Conservation (phyloP, 1,284 basidiomycete genomes). For the Rhodotorula sp. region DNA sequence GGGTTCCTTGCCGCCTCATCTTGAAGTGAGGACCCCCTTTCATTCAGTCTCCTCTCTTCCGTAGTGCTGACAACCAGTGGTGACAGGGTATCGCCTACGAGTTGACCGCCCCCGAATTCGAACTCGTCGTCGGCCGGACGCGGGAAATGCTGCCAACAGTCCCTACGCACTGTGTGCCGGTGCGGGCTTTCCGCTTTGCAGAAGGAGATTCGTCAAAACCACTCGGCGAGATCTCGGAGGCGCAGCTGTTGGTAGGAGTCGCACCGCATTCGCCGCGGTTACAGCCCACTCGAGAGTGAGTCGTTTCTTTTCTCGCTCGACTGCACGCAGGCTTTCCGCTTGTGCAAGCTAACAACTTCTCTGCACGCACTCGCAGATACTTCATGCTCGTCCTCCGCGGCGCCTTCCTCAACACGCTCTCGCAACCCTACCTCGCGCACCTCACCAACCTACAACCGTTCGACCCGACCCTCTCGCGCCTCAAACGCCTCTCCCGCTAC, state of each 20-base stretch:
- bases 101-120: neutral
- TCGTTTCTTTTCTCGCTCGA: neutral
- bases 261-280: neutral
- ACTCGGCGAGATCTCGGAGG: neutral
- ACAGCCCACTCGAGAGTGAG: constrained; percentile 18
- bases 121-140: neutral
- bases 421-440: constrained; percentile 29
- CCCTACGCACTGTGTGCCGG: constrained; percentile 3
- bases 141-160: neutral
- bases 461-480: constrained; percentile 1
- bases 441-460: constrained; percentile 26
- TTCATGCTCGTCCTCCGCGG: constrained; percentile 24
- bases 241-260: constrained; percentile 3
- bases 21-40: constrained; percentile 17
- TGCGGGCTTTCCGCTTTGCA: neutral
- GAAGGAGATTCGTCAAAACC: constrained; percentile 20
- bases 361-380: constrained; percentile 7
- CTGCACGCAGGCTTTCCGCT: too few relatives aligned
- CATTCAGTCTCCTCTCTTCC: neutral
- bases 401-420: constrained; percentile 29
- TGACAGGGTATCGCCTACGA: constrained; percentile 30
- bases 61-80: neutral
- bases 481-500: neutral
- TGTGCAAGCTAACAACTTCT: too few relatives aligned
- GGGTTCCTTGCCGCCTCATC: constrained; percentile 20